These are phyloP conservation scores for sorghum (Sorghum bicolor) DNA, from an alignment of 176 grass and related monocot species.

Conservation along the genomic window Sorghum_bicolor_NCBIv3 NC_012870.2:76668501-76669000, in stretches of 20 bases:
- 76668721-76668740: not conserved
- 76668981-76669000: not conserved
- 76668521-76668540: not conserved
- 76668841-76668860: not conserved
- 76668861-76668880: not conserved
- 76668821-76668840: not conserved
- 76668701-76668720: not conserved
- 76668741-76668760: not conserved
- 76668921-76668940: not conserved
- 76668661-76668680: not conserved
- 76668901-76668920: slow-evolving; percentile 7
- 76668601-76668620: not conserved
- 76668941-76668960: not conserved
- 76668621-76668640: not conserved
- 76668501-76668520: not conserved
- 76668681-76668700: not conserved
- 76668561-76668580: not conserved
- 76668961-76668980: not conserved
- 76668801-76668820: not conserved
- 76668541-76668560: not conserved
- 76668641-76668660: not conserved
- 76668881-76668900: not conserved
- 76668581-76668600: not conserved
- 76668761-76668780: not conserved
- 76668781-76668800: not conserved